phyloP scores from a whole-genome alignment of 2,329 filamentous ascomycete genomes.

The Botrytis sinoallii region DNA sequence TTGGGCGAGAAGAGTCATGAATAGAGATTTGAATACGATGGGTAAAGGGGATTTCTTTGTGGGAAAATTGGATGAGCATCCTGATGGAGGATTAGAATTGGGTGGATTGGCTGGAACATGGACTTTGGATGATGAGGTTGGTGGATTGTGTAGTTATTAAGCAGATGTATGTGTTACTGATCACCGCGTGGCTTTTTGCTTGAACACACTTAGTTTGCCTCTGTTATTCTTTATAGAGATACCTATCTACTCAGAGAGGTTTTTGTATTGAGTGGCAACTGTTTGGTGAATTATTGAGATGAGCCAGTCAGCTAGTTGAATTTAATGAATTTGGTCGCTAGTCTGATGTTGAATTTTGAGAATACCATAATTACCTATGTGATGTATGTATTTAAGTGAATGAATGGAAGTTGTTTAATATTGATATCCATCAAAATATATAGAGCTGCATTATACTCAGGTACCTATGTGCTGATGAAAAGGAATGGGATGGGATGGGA shows the following conservation, averaged over 20 bases:
- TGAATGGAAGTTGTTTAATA: not conserved
- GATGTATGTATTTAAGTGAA: not conserved
- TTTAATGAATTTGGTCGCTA: not conserved
- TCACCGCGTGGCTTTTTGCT: not conserved
- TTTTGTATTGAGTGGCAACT: not conserved
- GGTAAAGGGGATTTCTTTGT: slow-evolving; percentile 57
- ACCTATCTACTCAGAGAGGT: not conserved
- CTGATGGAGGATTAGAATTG: slow-evolving; percentile 44
- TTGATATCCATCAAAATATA: not conserved
- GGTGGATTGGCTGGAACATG: slow-evolving; percentile 77
- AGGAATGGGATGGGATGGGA: no score
- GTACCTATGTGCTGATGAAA: no score
- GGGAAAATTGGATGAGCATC: slow-evolving; percentile 48
- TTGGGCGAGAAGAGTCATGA: slow-evolving; percentile 49
- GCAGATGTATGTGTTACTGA: not conserved
- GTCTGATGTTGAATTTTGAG: not conserved
- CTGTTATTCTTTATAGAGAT: not conserved
- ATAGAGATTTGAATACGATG: slow-evolving; percentile 36
- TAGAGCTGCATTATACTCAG: not conserved
- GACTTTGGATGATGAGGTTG: slow-evolving; percentile 81
- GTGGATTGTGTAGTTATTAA: slow-evolving; percentile 45
- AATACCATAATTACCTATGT: not conserved
- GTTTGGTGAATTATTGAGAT: not conserved
- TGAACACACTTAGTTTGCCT: not conserved
- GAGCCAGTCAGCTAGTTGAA: not conserved